Base-by-base conservation (phyloP, 2,329 filamentous ascomycete species). In the Colletotrichum horii region DNA sequence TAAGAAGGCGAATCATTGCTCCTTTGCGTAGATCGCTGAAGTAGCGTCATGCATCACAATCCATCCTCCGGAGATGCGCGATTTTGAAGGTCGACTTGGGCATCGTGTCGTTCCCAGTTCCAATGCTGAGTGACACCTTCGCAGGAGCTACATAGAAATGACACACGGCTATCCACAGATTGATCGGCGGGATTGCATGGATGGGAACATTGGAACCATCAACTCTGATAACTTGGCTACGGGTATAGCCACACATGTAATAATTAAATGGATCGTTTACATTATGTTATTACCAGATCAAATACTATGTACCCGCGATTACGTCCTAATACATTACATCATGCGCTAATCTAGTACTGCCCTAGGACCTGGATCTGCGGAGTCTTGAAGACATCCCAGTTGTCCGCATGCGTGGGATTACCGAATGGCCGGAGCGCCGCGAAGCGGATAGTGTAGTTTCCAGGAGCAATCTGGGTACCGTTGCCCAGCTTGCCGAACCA, bases 401-500 rank as follows among this genome's bases (percentile, higher is more conserved):
- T 85, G 56, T 83, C 83, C 2, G 85, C 82, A n/a, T 85, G 81
- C 3, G 82, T 79, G 0, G 83, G 84, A 38, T 85, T 83, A 1
- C 86, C 86, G 26, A 87, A 87, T 1, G 86, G 84, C 30, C 83
- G 80, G 22, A 87, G 78, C 1, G 84, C 84, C 3, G 85, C 85
- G 55, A 87, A 84, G 11, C 86, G 85, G 78, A 87, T 83, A 4
- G 75, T 85, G 74, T 87, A 87, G 43, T 84, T 83, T 2, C 86
- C 86, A 4, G 85, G 82, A 8, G 80, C 79, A 65, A 87, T 86
- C 70, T 83, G 82, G 4, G 83, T 83, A 6, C 85, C 86, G 74
- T 87, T 86, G n/a, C 85, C 83, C 16, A 87, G 82, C 74, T 85
- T 85, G 9, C 86, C 85, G 30, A 87, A 86, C 86, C 86, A 87